A percentile compares a stretch with the other conserved stretches of the same genome.
These are phyloP conservation scores for Rhizoctonia solani DNA, from an alignment of 1,284 basidiomycete species.

Conservation along the genomic window DNA sequence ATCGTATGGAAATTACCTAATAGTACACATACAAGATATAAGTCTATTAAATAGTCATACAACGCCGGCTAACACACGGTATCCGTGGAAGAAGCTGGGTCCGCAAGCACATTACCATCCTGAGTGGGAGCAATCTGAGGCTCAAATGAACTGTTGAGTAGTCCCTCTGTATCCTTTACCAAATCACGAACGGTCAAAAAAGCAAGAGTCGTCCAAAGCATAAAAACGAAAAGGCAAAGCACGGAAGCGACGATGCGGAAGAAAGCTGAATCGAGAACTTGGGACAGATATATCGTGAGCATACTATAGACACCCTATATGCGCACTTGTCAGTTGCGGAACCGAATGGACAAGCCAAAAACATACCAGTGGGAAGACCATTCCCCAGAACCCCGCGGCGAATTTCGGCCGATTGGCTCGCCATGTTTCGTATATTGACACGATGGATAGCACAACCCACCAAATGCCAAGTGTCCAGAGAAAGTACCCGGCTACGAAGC, in stretches of 20 bases:
- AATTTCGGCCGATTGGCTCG: slow-evolving; percentile 17
- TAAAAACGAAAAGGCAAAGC: slow-evolving; percentile 8
- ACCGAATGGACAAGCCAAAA: background rate
- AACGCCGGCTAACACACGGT: background rate
- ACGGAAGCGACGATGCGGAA: slow-evolving; percentile 8
- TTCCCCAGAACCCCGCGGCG: slow-evolving; percentile 18
- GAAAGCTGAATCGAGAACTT: slow-evolving; percentile 13
- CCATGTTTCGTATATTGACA: slow-evolving; percentile 12
- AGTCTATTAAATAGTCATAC: no score
- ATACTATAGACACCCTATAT: slow-evolving; percentile 17
- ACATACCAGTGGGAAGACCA: slow-evolving; percentile 26
- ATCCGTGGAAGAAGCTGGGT: background rate
- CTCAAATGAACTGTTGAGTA: slow-evolving; percentile 10
- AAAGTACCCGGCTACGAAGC: background rate
- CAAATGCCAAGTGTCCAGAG: slow-evolving; percentile 25
- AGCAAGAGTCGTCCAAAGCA: slow-evolving; percentile 3
- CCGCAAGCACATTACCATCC: no score
- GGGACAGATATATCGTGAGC: slow-evolving; percentile 1
- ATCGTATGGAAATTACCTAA: no score
- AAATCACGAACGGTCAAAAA: slow-evolving; percentile 1
- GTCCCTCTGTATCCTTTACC: background rate
- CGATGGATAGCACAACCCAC: slow-evolving; percentile 10
- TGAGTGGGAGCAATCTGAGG: background rate
- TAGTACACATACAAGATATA: no score
- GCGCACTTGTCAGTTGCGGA: background rate